Percentiles rank a stretch among this genome's conserved stretches.
These are phyloP conservation scores for Carpinus fangiana DNA, from an alignment of 306 rosid genomes.

Conservation along the genomic window DNA sequence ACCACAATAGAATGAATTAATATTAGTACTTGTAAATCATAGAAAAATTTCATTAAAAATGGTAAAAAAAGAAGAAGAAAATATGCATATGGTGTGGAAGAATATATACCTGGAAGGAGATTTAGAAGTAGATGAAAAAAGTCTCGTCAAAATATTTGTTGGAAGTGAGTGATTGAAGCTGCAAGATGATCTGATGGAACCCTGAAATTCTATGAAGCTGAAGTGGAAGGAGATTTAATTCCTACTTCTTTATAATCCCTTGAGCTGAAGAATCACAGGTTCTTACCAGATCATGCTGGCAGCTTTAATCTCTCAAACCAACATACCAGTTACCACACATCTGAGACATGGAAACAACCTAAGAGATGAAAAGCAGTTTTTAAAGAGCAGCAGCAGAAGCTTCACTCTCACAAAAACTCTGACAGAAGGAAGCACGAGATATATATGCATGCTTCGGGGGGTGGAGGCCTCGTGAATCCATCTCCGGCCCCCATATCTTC, in stretches of 20 bases:
- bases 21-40: no score
- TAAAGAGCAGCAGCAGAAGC: background rate
- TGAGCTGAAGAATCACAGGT: background rate
- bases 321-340: conserved; percentile 41
- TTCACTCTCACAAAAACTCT: background rate
- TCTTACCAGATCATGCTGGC: conserved; percentile 99
- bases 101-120: no score
- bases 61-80: no score
- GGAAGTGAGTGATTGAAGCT: conserved; percentile 94
- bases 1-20: no score
- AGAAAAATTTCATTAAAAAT: no score
- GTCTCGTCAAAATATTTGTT: conserved; percentile 28
- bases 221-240: background rate
- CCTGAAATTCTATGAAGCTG: conserved; percentile 9
- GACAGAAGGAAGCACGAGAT: conserved; percentile 18
- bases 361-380: conserved; percentile 4
- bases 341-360: conserved; percentile 1
- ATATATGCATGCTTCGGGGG: conserved; percentile 38
- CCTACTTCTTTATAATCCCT: background rate
- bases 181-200: conserved; percentile 88
- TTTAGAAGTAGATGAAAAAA: background rate
- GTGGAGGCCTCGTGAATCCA: conserved; percentile 36
- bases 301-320: conserved; percentile 98
- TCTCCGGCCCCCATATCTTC: background rate
- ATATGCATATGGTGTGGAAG: no score